Conservation (phyloP, 1,284 basidiomycete species). For the Boletus smithii region DNA sequence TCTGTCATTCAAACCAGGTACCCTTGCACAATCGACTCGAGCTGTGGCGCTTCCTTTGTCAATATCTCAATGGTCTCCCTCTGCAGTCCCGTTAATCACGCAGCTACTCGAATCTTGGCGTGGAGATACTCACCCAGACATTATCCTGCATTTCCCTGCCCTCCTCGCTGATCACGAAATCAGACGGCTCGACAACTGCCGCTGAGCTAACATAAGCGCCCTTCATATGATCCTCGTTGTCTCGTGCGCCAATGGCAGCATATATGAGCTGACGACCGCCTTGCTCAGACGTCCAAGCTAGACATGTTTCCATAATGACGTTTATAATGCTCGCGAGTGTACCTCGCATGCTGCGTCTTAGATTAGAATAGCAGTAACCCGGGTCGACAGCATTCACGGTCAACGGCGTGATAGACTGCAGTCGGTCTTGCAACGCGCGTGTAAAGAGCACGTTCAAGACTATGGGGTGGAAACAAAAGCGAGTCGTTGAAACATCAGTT, state of each 20-base stretch:
- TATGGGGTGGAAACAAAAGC: background rate
- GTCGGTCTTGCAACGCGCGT: constrained; percentile 23
- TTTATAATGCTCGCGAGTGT: constrained; percentile 6
- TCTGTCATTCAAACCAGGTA: constrained; percentile 11
- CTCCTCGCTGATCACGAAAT: constrained; percentile 42
- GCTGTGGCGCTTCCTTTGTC: constrained; percentile 7
- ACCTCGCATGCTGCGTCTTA: constrained; percentile 30
- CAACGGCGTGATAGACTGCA: constrained; percentile 21
- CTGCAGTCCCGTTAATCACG: constrained; percentile 12
- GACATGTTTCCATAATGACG: constrained; percentile 8
- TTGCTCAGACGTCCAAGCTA: constrained; percentile 32
- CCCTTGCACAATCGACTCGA: constrained; percentile 11
- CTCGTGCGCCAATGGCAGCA: constrained; percentile 26
- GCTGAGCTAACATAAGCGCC: constrained; percentile 37
- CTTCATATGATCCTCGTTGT: constrained; percentile 33
- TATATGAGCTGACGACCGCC: constrained; percentile 38
- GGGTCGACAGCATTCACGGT: constrained; percentile 43
- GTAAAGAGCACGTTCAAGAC: constrained; percentile 31
- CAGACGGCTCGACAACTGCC: constrained; percentile 39
- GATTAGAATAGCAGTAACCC: constrained; percentile 45
- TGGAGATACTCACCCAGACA: constrained; percentile 38
- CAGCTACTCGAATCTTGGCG: too few relatives aligned
- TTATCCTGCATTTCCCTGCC: constrained; percentile 40
- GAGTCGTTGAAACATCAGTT: background rate
- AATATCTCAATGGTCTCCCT: constrained; percentile 35